Evolutionary conservation across 2,329 filamentous ascomycete genomes (phyloP).

Genomic region (Bipolaris gigantea): DNA sequence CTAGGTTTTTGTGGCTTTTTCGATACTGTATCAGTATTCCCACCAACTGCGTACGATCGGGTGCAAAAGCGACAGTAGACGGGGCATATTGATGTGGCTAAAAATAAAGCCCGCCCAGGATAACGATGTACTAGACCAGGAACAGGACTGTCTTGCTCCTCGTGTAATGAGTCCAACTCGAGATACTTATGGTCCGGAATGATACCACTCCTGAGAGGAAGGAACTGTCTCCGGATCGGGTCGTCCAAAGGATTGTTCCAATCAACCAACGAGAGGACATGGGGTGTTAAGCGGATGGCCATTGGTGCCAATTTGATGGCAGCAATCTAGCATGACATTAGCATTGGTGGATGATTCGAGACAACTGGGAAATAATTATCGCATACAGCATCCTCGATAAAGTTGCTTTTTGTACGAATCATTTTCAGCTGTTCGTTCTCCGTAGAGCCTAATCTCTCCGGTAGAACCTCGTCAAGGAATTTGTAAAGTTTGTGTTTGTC

Average conservation of each 20-base stretch:
- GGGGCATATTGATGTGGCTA: conserved; percentile 63
- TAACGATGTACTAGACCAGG: conserved; percentile 65
- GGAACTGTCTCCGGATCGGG: conserved; percentile 63
- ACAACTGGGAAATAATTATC: not conserved
- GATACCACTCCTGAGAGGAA: conserved; percentile 59
- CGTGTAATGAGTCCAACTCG: conserved; percentile 62
- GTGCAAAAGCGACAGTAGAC: conserved; percentile 67
- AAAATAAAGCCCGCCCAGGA: conserved; percentile 63
- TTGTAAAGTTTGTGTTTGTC: conserved; percentile 50
- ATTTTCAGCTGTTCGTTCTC: conserved; percentile 35
- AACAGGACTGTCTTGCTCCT: conserved; percentile 59
- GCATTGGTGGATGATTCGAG: not conserved
- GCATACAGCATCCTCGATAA: conserved; percentile 55
- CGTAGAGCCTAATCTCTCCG: conserved; percentile 51
- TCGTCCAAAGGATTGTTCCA: conserved; percentile 63
- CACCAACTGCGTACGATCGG: conserved; percentile 61
- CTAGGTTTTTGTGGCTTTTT: conserved; percentile 40
- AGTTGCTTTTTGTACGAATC: conserved; percentile 54
- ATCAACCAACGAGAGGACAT: conserved; percentile 61
- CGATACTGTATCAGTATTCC: conserved; percentile 55
- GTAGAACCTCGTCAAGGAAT: conserved; percentile 57
- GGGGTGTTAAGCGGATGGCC: conserved; percentile 63
- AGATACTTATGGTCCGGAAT: conserved; percentile 58
- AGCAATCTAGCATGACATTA: conserved; percentile 27
- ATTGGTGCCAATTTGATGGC: conserved; percentile 61